Evolutionary conservation across 2,329 filamentous ascomycete species (phyloP).

Genomic region (Stachybotrys chlorohalonatus): DNA sequence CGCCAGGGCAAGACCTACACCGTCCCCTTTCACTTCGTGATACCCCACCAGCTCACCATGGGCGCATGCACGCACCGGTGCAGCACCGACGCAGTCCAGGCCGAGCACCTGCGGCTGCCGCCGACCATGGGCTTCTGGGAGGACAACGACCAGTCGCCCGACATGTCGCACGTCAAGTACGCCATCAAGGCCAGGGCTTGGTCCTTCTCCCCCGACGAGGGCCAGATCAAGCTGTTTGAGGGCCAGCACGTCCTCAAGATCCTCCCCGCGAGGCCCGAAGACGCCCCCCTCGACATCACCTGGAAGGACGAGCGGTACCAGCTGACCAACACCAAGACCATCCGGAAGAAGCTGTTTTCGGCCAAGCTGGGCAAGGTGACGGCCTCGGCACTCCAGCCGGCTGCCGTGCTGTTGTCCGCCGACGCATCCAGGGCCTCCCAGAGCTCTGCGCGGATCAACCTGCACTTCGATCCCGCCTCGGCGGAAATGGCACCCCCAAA

Average conservation of each 20-base stretch:
- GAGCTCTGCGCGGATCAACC: slow-evolving; percentile 33
- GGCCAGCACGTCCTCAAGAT: slow-evolving; percentile 37
- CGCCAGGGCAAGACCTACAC: slow-evolving; percentile 37
- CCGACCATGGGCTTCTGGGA: slow-evolving; percentile 45
- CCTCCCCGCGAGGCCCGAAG: slow-evolving; percentile 39
- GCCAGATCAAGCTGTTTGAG: slow-evolving; percentile 27
- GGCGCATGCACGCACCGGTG: slow-evolving; percentile 44
- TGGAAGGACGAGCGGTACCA: slow-evolving; percentile 38
- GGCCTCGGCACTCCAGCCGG: slow-evolving; percentile 34
- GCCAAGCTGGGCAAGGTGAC: slow-evolving; percentile 41
- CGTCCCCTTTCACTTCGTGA: slow-evolving; percentile 50
- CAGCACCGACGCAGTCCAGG: slow-evolving; percentile 33
- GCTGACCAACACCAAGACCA: slow-evolving; percentile 40
- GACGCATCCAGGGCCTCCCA: slow-evolving; percentile 35
- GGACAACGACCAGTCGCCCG: slow-evolving; percentile 43
- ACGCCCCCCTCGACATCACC: slow-evolving; percentile 41
- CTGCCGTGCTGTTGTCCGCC: slow-evolving; percentile 38
- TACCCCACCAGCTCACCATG: slow-evolving; percentile 48
- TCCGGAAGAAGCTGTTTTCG: slow-evolving; percentile 44
- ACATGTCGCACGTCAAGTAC: slow-evolving; percentile 47
- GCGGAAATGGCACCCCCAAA: slow-evolving; percentile 35
- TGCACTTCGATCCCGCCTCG: slow-evolving; percentile 38
- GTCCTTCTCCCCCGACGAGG: slow-evolving; percentile 13
- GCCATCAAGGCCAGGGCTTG: slow-evolving; percentile 36
- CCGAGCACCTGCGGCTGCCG: slow-evolving; percentile 43